These are phyloP conservation scores for Blumeriella jaapii DNA, from an alignment of 2,329 filamentous ascomycete genomes.

Conservation along the genomic window DNA sequence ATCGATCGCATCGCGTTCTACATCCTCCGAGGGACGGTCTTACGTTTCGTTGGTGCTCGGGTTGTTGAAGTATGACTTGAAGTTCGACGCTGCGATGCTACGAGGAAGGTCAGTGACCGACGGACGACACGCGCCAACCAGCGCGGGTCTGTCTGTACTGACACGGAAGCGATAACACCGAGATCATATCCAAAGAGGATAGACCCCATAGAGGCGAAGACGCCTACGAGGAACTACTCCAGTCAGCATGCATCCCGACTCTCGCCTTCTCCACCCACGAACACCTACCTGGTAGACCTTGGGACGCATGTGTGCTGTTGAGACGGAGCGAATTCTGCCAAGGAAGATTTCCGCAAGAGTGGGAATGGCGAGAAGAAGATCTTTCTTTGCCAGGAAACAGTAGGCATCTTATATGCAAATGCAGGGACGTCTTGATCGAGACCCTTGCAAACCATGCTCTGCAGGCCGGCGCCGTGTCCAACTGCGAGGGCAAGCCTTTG, in stretches of 20 bases:
- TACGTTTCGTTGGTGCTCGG: constrained; percentile 24
- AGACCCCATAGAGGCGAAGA: constrained; percentile 44
- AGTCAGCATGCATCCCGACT: not conserved
- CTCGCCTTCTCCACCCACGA: not conserved
- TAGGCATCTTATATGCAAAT: not conserved
- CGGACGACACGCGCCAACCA: constrained; percentile 8
- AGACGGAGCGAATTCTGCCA: no score
- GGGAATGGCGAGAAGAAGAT: not conserved
- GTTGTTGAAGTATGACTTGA: constrained; percentile 30
- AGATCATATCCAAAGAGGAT: constrained; percentile 45
- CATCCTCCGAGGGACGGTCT: not conserved
- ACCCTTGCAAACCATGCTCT: not conserved
- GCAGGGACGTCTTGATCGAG: not conserved
- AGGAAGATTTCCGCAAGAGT: no score
- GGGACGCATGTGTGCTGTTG: no score
- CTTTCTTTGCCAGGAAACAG: not conserved
- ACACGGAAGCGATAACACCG: constrained; percentile 33
- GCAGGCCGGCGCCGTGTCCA: not conserved
- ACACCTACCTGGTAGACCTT: constrained; percentile 10
- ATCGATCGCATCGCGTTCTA: not conserved
- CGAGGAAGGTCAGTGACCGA: not conserved
- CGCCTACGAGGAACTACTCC: constrained; percentile 27
- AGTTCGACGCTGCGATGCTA: constrained; percentile 37
- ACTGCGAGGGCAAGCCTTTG: no score
- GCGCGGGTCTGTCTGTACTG: not conserved